Base-by-base conservation (phyloP, 495 filamentous ascomycete genomes). In the Penicillium cosmopolitanum region DNA sequence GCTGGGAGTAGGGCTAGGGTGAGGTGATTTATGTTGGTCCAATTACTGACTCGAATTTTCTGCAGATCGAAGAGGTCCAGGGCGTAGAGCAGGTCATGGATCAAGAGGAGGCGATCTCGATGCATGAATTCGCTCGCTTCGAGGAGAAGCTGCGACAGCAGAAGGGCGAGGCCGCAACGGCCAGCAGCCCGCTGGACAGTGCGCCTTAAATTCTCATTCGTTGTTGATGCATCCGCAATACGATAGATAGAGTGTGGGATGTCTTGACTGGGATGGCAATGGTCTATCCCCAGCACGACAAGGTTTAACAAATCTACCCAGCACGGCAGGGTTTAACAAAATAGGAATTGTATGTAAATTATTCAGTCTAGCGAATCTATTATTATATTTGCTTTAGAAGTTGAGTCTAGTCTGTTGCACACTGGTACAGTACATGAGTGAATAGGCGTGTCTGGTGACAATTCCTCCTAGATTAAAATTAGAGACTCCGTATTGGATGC, bases 101-200 rank as follows among this genome's bases (percentile, higher is more conserved):
- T 66, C 82, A 89, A 65, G 95, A 97, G 71, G 95, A 98, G 74
- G 89, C 96, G 76, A 85, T 97, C 60, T 89, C 94, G 10, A 81
- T 94, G 69, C 77, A 87, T 59, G 95, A 98, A 66, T 98, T 98
- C 75, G 90, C 90, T 46, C 93, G 89, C 74, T 98, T 98, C 74
- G 95, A 98, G 72, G 92, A 97, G 79, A 97, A 96, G 76, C 74
- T 98, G 65, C 86, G 84, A 69, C 81, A 86, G 68, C 89, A 92
- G 65, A 93, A 91, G 68, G 86, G 80, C 21, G 64, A 77, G n/a
- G 73, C 74, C 42, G 79, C 82, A 44, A 76, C 81, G 54, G 68
- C 86, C 66, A 77, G 84, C n/a, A 88, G 84, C 19, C 82, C 83
- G 43, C 64, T 92, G 47, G 89, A 93, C 73, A 84, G 76, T 16